Evolutionary conservation across 352 stramenopile species (phyloP).

Genomic region (Blastocystis hominis): DNA sequence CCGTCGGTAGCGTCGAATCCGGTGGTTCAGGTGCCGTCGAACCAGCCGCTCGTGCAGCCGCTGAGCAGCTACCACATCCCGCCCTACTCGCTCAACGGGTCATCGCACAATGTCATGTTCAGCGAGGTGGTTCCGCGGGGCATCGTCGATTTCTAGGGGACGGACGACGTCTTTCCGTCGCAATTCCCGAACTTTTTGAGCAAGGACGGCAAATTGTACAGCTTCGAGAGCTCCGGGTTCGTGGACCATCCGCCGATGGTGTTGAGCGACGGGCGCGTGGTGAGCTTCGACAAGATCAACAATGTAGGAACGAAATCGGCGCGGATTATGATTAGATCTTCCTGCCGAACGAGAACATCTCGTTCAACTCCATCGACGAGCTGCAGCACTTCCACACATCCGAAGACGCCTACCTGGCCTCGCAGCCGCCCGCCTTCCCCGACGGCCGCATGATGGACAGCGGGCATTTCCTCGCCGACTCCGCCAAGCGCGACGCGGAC

Average conservation of each 20-base stretch:
- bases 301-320: not conserved
- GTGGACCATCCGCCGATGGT: slow-evolving; percentile 51
- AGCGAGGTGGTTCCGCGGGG: not conserved
- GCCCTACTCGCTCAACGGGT: not conserved
- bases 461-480: not conserved
- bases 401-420: not conserved
- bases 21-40: not conserved
- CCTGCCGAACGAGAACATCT: slow-evolving; percentile 51
- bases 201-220: slow-evolving; percentile 53
- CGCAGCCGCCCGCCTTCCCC: not conserved
- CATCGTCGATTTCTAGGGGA: not conserved
- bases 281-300: slow-evolving; percentile 55
- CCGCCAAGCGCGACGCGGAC: not conserved
- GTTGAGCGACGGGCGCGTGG: slow-evolving; percentile 37
- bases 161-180: not conserved
- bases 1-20: not conserved
- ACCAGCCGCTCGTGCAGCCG: not conserved
- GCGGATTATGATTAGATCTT: not conserved
- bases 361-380: slow-evolving; percentile 52
- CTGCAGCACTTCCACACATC: slow-evolving; percentile 52
- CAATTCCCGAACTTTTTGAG: slow-evolving; percentile 45
- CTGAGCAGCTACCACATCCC: not conserved
- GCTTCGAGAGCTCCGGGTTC: slow-evolving; percentile 42
- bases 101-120: not conserved
- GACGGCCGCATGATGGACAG: slow-evolving; percentile 37